Conservation (phyloP, 495 filamentous ascomycete genomes). For the Aspergillus affinis region DNA sequence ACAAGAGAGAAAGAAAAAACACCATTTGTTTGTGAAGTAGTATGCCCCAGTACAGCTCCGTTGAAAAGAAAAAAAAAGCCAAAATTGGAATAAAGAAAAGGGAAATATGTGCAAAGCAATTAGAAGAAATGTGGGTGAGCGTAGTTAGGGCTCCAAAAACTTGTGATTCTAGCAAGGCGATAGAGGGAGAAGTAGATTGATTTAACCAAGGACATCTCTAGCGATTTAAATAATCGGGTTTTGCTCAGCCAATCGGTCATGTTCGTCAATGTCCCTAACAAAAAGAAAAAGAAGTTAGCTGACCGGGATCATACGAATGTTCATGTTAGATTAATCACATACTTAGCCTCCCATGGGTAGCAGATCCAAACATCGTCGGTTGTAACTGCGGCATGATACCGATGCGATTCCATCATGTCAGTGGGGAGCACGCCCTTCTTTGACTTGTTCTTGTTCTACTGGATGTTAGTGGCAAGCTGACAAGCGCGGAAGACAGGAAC, state of each 20-base stretch:
- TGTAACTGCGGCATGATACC: slow-evolving; percentile 85
- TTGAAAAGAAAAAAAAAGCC: slow-evolving; percentile 6
- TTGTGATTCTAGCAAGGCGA: neutral
- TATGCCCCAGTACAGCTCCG: slow-evolving; percentile 15
- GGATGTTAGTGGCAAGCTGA: slow-evolving; percentile 6
- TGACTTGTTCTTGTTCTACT: slow-evolving; percentile 88
- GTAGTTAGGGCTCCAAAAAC: neutral
- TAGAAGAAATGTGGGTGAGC: slow-evolving; percentile 4
- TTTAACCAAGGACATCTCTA: neutral
- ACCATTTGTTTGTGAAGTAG: slow-evolving; percentile 21
- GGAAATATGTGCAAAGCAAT: slow-evolving; percentile 12
- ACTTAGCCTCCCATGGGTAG: slow-evolving; percentile 98
- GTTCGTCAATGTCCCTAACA: slow-evolving; percentile 82
- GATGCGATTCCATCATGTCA: slow-evolving; percentile 71
- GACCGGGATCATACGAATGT: neutral
- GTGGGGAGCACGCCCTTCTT: slow-evolving; percentile 87
- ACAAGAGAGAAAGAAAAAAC: slow-evolving; percentile 11
- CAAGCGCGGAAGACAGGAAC: slow-evolving; percentile 29
- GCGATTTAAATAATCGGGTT: slow-evolving; percentile 33
- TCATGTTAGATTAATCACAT: slow-evolving; percentile 27
- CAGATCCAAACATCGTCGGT: slow-evolving; percentile 95
- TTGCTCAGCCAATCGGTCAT: slow-evolving; percentile 69
- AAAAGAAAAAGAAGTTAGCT: slow-evolving; percentile 14
- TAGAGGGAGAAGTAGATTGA: neutral
- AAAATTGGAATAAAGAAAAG: neutral